A percentile compares a stretch with the other conserved stretches of the same genome.
These are phyloP conservation scores for Fusarium chaquense DNA, from an alignment of 2,329 filamentous ascomycete genomes.

Conservation along the genomic window DNA sequence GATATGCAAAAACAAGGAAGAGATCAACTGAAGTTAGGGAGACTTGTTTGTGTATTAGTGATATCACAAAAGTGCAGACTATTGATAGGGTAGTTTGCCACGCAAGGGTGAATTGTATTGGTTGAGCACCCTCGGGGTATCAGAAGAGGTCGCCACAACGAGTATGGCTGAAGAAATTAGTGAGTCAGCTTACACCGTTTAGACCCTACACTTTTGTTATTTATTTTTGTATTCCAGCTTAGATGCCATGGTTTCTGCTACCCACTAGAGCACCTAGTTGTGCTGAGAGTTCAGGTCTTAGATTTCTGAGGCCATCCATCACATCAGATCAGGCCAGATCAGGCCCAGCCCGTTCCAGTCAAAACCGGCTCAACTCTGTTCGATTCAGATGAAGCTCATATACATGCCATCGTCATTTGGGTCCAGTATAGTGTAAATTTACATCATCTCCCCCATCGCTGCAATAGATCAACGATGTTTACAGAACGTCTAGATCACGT, in stretches of 20 bases:
- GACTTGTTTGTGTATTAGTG: constrained; percentile 12
- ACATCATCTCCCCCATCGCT: constrained; percentile 7
- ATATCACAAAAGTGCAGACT: not conserved
- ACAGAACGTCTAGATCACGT: not conserved
- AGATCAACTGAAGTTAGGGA: not conserved
- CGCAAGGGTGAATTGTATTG: not conserved
- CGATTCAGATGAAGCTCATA: not conserved
- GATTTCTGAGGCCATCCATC: constrained; percentile 8
- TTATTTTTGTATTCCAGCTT: no score
- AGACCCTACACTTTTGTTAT: no score
- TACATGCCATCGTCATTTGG: constrained; percentile 10
- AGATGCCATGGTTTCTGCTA: no score
- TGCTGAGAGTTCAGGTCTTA: not conserved
- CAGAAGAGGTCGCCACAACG: no score
- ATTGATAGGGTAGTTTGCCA: not conserved
- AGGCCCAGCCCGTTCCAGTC: not conserved
- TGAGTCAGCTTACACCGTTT: no score
- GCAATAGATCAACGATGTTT: not conserved
- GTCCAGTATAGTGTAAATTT: not conserved
- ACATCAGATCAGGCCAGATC: constrained; percentile 3
- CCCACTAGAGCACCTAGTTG: not conserved
- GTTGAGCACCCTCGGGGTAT: not conserved
- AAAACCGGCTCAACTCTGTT: not conserved
- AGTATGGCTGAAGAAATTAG: no score
- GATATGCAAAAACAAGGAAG: not conserved